Evolutionary conservation across 495 filamentous ascomycete genomes (phyloP).

Genomic region (Evansstolkia leycettana): DNA sequence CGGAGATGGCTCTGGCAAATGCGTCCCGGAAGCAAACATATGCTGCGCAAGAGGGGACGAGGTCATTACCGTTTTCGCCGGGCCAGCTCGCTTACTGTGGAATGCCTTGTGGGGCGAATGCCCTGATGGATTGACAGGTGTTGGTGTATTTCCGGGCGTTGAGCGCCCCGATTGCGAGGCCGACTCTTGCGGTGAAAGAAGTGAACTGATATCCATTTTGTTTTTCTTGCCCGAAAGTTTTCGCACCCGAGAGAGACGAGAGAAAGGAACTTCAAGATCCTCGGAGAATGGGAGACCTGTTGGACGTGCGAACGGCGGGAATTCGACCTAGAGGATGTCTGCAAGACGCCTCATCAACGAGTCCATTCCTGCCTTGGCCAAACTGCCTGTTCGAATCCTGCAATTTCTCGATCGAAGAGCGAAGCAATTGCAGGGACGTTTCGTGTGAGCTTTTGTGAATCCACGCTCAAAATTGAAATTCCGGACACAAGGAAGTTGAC

Average conservation of each 20-base stretch:
- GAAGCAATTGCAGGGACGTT: no score
- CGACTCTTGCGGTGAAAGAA: conserved; percentile 57
- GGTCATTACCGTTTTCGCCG: conserved; percentile 21
- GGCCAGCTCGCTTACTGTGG: conserved; percentile 21
- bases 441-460: no score
- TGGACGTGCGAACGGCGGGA: conserved; percentile 1
- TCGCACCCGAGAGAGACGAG: conserved; percentile 3
- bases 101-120: conserved; percentile 23
- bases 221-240: no score
- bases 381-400: conserved; percentile 2
- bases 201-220: conserved; percentile 61
- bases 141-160: conserved; percentile 24
- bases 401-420: no score
- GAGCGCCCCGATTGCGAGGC: conserved; percentile 35
- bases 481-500: no score
- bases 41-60: conserved; percentile 33
- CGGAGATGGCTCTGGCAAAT: conserved; percentile 22
- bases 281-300: conserved; percentile 10
- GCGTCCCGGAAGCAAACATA: conserved; percentile 20
- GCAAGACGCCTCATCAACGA: conserved; percentile 24
- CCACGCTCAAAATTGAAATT: no score
- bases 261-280: conserved; percentile 1
- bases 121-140: conserved; percentile 18
- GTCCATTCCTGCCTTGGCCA: conserved; percentile 32
- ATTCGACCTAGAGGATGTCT: conserved; percentile 21